Evolutionary conservation across 1,284 basidiomycete species (phyloP), one percentile per base, ranked within the genome.

Genomic region (Abortiporus biennis): DNA sequence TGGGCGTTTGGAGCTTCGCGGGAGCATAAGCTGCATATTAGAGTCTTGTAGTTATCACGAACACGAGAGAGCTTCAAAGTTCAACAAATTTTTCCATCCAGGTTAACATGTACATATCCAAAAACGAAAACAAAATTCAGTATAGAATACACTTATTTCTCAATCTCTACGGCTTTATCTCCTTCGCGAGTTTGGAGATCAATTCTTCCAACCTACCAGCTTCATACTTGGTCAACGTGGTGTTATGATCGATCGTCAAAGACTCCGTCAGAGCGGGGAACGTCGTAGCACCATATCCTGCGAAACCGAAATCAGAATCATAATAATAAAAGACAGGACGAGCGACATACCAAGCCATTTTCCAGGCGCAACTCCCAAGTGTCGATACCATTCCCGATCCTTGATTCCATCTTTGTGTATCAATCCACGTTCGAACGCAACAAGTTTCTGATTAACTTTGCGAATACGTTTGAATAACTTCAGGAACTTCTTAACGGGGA

Each of bases 291-390:
- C 90, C 92, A 54, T 94, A 94, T 2, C 85, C 85, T 84, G 49
- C 4, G 16, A 33, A n/a, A 27, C 27, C 20, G 30, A 30, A 27
- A 29, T 16, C 33, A 33, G 35, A 6, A 21, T 20, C 25, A 8
- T 23, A 23, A 8, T 9, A 17, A 21, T 23, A 11, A 8, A 23
- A 20, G 27, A 15, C 32, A 19, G 20, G 37, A 17, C 23, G 38
- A 6, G 19, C 2, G 12, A 11, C 73, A 54, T 52, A 85, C 90
- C 88, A 19, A 91, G 74, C 81, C 87, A 92, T 56, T 87, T 84
- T n/a, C 92, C 93, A 5, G 93, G 93, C 2, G 91, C 88, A 31
- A 92, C 88, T 42, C 79, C 91, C 36, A 95, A 72, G 65, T 93
- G 87, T 54, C 73, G 71, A 61, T 80, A 94, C 91, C 91, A 94